These are phyloP conservation scores for Curvularia eragrostidis DNA, from an alignment of 2,329 filamentous ascomycete species.

Conservation along the genomic window DNA sequence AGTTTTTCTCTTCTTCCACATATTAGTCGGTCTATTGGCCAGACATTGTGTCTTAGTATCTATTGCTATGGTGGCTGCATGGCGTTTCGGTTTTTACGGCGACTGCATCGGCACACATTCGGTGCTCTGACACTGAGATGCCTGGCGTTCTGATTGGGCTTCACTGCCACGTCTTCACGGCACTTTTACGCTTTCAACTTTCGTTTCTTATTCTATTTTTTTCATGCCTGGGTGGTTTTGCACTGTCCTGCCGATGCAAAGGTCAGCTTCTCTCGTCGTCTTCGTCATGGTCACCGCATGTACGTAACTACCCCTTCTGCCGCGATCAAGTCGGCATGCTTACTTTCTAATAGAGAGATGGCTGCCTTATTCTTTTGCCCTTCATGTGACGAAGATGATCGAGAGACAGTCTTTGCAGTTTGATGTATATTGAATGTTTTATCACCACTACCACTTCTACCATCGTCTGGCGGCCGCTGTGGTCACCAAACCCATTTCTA, in stretches of 20 bases:
- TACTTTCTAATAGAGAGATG: conserved; percentile 54
- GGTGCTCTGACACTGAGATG: conserved; percentile 42
- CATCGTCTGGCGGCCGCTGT: conserved; percentile 28
- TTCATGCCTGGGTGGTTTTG: conserved; percentile 42
- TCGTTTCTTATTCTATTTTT: conserved; percentile 32
- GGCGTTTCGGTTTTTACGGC: conserved; percentile 47
- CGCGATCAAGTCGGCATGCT: conserved; percentile 48
- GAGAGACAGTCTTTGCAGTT: conserved; percentile 38
- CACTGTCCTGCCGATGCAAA: conserved; percentile 46
- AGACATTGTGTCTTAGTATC: conserved; percentile 43
- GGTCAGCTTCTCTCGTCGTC: conserved; percentile 52
- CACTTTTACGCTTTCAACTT: conserved; percentile 42
- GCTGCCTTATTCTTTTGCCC: conserved; percentile 41
- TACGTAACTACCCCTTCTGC: conserved; percentile 54
- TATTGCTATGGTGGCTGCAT: conserved; percentile 44
- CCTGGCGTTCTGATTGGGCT: conserved; percentile 48
- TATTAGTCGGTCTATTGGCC: conserved; percentile 36
- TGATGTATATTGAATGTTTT: conserved; percentile 40
- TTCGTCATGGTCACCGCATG: conserved; percentile 55
- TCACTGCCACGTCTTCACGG: conserved; percentile 41
- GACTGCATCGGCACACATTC: conserved; percentile 50
- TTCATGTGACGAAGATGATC: conserved; percentile 51
- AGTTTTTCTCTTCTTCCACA: conserved; percentile 40
- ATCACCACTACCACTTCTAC: conserved; percentile 21
- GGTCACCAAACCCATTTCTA: conserved; percentile 16